A percentile compares a stretch with the other conserved stretches of the same genome.
These are phyloP conservation scores for Schizonepeta tenuifolia DNA, from an alignment of 257 asterid species.

Conservation along the genomic window DNA sequence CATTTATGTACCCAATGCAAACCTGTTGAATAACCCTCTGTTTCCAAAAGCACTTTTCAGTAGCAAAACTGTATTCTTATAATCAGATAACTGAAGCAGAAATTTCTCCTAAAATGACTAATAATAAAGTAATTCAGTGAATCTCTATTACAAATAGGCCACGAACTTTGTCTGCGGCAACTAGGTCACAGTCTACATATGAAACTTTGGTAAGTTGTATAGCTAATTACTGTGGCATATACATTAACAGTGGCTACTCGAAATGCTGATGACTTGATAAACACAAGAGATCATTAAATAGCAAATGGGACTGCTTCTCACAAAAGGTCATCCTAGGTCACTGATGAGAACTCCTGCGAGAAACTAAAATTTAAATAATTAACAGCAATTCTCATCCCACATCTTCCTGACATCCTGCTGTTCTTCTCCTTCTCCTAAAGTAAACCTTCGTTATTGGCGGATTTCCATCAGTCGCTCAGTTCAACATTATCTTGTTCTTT, in stretches of 20 bases:
- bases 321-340: neutral
- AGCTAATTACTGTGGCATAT: neutral
- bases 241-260: neutral
- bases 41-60: neutral
- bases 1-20: neutral
- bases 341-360: too few species aligned
- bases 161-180: neutral
- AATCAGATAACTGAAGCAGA: neutral
- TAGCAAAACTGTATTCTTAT: neutral
- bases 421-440: too few species aligned
- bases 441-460: too few species aligned
- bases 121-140: neutral
- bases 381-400: too few species aligned
- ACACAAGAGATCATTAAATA: neutral
- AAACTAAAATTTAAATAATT: too few species aligned
- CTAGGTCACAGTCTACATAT: neutral
- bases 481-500: neutral
- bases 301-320: neutral
- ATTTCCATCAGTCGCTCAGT: neutral
- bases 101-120: slow-evolving; percentile 1
- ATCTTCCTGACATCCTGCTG: too few species aligned
- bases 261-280: neutral
- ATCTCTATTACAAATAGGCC: too few species aligned
- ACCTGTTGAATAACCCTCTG: neutral
- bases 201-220: neutral